Evolutionary conservation across 495 filamentous ascomycete species (phyloP), one percentile per base, ranked within the genome.

Genomic region (Thermothielavioides terrestris): DNA sequence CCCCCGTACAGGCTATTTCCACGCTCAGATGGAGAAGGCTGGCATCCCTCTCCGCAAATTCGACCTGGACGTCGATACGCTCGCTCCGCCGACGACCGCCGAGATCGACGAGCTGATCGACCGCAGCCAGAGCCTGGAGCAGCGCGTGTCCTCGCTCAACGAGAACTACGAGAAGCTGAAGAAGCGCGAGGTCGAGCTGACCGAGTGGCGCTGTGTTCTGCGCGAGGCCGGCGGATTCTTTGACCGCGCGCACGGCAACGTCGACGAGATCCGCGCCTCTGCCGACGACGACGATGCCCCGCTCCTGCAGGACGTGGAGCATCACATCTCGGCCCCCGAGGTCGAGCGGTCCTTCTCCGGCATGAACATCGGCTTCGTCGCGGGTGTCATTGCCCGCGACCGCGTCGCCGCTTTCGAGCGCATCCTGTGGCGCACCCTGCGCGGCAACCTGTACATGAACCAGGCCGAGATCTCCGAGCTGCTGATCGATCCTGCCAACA

Each of bases 321-420:
- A 92, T 58, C 78, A 88, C 63, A 75, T 78, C 46, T 71, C 78
- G 51, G 87, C 88, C 59, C 81, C 83, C 34, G 84, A 91, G 54
- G 74, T 79, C 49, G 87, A 89, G 61, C 85, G 86, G 58, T 89
- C 88, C 36, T 91, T 96, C 64, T 88, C 86, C 7, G 86, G 88
- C 40, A 94, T 95, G 88, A 95, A 95, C 65, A 97, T 99, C 58
- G 94, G 94, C n/a, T 97, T 99, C 57, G 92, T 99, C n/a, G 84
- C 94, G 44, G 92, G 92, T 67, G 94, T 97, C 44, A 97, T 99
- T 58, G 84, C 87, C 21, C 77, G 90, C 21, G 91, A 96, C 54
- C 83, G 90, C 7, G 92, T 97, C 49, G 89, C 84, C 8, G 85
- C 92, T 27, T 96, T 99, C 61, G 92, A 99, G 68, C 83, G 92